Base-by-base conservation (phyloP, 495 filamentous ascomycete genomes). In the Tuber magnatum region DNA sequence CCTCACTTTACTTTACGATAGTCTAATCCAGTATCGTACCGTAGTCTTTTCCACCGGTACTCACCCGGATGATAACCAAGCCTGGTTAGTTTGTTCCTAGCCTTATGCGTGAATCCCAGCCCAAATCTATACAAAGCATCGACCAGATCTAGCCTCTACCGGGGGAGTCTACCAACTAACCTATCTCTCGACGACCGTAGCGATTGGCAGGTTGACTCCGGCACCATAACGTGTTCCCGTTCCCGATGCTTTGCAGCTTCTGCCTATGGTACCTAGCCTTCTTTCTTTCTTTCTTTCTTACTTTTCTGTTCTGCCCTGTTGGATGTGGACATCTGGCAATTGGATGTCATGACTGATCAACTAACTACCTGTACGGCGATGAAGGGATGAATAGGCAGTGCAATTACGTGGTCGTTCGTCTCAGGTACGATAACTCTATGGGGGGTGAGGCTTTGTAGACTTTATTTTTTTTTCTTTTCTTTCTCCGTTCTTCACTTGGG, bases 231-330 rank as follows among this genome's bases (percentile, higher is more conserved):
- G 56, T 65, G 56, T 65, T 65, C 56, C 56, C 56, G 28, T 65
- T 65, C 56, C 56, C 56, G 56, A 65, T 65, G 56, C 56, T 65
- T 35, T 28, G 56, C 56, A 65, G 56, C 56, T 65, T 32, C 56
- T 35, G 56, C 56, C 56, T 65, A 65, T 12, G 14, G 9, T 3
- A 65, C 28, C 14, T 2, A n/a, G n/a, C 56, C 32, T 5, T 9
- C 46, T 24, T 24, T 24, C 46, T 0, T 48, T 48, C 56, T 18
- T 65, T 61, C n/a, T 16, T 61, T 32, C 10, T 61, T 61, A 32
- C 51, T 28, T 61, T 61, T 35, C 35, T 65, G 28, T 35, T 32
- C 56, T 20, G 56, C 28, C 56, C 56, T 65, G 56, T 65, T 35
- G 56, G 35, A 65, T 35, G 56, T 5, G 56, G 56, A 65, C 56